phyloP scores from a whole-genome alignment of 345 rosid genomes.

The Noccaea bulbosa region DNA sequence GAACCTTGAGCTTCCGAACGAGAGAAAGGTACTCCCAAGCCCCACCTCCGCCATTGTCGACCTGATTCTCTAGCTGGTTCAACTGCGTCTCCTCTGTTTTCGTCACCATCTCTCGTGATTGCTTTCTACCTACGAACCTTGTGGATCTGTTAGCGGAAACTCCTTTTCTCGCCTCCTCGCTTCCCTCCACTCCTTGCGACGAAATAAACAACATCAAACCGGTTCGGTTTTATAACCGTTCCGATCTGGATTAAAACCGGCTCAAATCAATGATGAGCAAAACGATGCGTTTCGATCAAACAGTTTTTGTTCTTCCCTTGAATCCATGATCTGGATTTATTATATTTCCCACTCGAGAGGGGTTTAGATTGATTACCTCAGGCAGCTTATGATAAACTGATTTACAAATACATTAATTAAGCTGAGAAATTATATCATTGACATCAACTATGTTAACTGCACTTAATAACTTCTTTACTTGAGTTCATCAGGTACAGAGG shows the following conservation, averaged over 20 bases:
- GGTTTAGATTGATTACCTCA: too few species aligned
- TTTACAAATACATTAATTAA: too few species aligned
- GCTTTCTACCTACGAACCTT: background rate
- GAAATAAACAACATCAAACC: background rate
- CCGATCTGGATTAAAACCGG: background rate
- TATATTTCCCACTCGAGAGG: too few species aligned
- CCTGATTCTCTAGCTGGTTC: slow-evolving; percentile 76
- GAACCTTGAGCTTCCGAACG: slow-evolving; percentile 82
- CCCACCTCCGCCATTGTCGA: slow-evolving; percentile 93
- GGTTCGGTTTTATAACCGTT: background rate
- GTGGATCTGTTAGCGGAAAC: slow-evolving; percentile 19
- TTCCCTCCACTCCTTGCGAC: background rate
- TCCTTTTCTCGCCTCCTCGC: background rate
- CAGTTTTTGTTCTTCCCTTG: too few species aligned
- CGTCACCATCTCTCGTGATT: slow-evolving; percentile 64
- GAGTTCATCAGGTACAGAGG: slow-evolving; percentile 32
- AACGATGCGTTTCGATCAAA: too few species aligned
- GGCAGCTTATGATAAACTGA: too few species aligned
- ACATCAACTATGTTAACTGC: background rate
- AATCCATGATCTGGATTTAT: too few species aligned
- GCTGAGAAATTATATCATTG: too few species aligned
- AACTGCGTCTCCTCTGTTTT: slow-evolving; percentile 71
- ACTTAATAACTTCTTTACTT: slow-evolving; percentile 8
- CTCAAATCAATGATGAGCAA: background rate
- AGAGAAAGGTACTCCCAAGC: slow-evolving; percentile 90